These are phyloP conservation scores for Endothia cerciana DNA, from an alignment of 2,329 filamentous ascomycete species.

Conservation along the genomic window DNA sequence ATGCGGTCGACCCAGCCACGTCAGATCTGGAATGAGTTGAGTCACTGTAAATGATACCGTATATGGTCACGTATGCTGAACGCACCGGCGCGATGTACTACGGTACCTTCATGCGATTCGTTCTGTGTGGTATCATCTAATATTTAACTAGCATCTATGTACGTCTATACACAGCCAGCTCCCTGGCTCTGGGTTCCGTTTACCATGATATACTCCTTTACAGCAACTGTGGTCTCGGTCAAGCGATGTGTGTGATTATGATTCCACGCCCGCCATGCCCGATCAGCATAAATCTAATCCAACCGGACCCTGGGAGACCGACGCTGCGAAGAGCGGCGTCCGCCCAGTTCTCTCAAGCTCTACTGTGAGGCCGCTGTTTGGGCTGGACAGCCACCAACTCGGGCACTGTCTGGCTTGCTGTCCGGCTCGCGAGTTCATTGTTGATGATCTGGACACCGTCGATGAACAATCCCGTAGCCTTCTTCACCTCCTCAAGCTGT, in stretches of 20 bases:
- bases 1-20: neutral
- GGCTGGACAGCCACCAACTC: slow-evolving; percentile 7
- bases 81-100: neutral
- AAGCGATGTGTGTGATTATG: neutral
- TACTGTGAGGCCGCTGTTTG: neutral
- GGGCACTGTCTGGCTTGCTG: slow-evolving; percentile 10
- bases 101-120: neutral
- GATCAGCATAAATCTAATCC: neutral
- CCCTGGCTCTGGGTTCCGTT: neutral
- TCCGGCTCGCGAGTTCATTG: slow-evolving; percentile 36
- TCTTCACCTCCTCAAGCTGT: slow-evolving; percentile 57
- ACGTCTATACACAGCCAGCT: slow-evolving; percentile 5
- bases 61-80: neutral
- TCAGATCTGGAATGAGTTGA: neutral
- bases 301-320: neutral
- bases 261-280: neutral
- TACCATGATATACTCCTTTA: neutral
- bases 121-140: slow-evolving; percentile 11
- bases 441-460: slow-evolving; percentile 58
- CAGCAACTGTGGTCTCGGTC: neutral
- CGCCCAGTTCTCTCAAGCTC: neutral
- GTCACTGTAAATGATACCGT: neutral
- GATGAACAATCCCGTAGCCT: slow-evolving; percentile 60
- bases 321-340: neutral
- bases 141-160: neutral